A percentile compares a stretch with the other conserved stretches of the same genome.
Evolutionary conservation across 2,329 filamentous ascomycete genomes (phyloP).

Genomic region (Penicillium sclerotigenum): DNA sequence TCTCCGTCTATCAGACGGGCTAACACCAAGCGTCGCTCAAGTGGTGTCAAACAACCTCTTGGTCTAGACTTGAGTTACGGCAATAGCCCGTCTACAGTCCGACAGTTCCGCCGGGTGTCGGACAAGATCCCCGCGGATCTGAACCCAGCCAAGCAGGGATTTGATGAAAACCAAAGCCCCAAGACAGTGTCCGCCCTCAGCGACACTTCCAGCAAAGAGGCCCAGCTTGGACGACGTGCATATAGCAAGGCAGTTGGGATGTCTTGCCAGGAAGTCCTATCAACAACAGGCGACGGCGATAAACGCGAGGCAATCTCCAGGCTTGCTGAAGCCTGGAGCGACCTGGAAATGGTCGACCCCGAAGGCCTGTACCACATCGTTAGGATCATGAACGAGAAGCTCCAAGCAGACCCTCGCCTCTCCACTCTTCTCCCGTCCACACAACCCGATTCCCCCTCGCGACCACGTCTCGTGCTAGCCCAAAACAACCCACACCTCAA

Average conservation of each 20-base stretch:
- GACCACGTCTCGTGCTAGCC: conserved; percentile 69
- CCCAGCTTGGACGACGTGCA: conserved; percentile 72
- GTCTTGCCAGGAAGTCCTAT: conserved; percentile 77
- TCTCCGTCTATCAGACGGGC: conserved; percentile 44
- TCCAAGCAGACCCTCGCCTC: conserved; percentile 52
- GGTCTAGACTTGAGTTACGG: conserved; percentile 90
- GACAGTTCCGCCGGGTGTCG: conserved; percentile 85
- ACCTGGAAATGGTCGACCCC: conserved; percentile 81
- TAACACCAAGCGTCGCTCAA: conserved; percentile 44
- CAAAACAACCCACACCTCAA: conserved; percentile 82
- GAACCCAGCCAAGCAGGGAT: conserved; percentile 24
- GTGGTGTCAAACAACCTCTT: conserved; percentile 68
- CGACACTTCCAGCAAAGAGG: conserved; percentile 65
- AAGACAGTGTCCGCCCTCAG: conserved; percentile 33
- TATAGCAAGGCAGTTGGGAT: conserved; percentile 81
- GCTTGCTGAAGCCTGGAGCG: conserved; percentile 79
- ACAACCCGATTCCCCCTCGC: conserved; percentile 44
- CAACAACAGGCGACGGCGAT: conserved; percentile 66
- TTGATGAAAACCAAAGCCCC: conserved; percentile 42
- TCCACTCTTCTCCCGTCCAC: conserved; percentile 36
- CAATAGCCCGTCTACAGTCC: conserved; percentile 86
- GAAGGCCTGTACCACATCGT: conserved; percentile 86
- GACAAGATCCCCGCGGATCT: conserved; percentile 52
- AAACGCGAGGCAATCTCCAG: conserved; percentile 81
- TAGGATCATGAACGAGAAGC: conserved; percentile 69